A percentile compares a stretch with the other conserved stretches of the same genome.
phyloP scores from a whole-genome alignment of 768 basidiomycete species.

The Leccinum pellstonianum region DNA sequence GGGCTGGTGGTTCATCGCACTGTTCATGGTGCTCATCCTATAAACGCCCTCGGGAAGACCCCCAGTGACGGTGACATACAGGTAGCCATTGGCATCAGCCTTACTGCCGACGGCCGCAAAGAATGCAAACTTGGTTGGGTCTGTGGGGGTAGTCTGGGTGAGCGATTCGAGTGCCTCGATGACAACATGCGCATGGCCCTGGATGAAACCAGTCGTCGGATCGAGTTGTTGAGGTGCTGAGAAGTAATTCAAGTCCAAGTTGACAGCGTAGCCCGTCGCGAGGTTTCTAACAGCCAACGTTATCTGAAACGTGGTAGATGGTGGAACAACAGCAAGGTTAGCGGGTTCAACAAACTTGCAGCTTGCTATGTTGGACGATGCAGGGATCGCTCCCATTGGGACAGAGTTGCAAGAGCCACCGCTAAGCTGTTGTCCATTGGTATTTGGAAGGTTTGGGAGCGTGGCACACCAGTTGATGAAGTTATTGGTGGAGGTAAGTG shows the following conservation, averaged over 20 bases:
- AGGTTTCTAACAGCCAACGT: slow-evolving; percentile 44
- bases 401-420: slow-evolving; percentile 59
- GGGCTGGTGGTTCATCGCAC: slow-evolving; percentile 48
- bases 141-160: slow-evolving; percentile 45
- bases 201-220: slow-evolving; percentile 43
- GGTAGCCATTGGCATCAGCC: slow-evolving; percentile 43
- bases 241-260: slow-evolving; percentile 51
- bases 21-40: slow-evolving; percentile 43
- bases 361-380: slow-evolving; percentile 49
- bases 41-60: slow-evolving; percentile 57
- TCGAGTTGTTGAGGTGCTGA: slow-evolving; percentile 55
- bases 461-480: slow-evolving; percentile 69
- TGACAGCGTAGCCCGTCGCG: slow-evolving; percentile 57
- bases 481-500: slow-evolving; percentile 66
- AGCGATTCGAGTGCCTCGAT: slow-evolving; percentile 51
- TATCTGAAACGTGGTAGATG: slow-evolving; percentile 53
- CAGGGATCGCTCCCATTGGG: slow-evolving; percentile 60
- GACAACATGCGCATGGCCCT: slow-evolving; percentile 65
- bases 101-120: slow-evolving; percentile 53
- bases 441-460: slow-evolving; percentile 48
- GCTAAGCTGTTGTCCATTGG: slow-evolving; percentile 54
- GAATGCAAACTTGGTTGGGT: slow-evolving; percentile 55
- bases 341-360: slow-evolving; percentile 49
- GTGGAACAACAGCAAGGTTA: slow-evolving; percentile 44
- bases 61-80: slow-evolving; percentile 46